A percentile compares a stretch with the other conserved stretches of the same genome.
phyloP scores from a whole-genome alignment of 202 grass and related monocot species.

The Carex sylvatica region DNA sequence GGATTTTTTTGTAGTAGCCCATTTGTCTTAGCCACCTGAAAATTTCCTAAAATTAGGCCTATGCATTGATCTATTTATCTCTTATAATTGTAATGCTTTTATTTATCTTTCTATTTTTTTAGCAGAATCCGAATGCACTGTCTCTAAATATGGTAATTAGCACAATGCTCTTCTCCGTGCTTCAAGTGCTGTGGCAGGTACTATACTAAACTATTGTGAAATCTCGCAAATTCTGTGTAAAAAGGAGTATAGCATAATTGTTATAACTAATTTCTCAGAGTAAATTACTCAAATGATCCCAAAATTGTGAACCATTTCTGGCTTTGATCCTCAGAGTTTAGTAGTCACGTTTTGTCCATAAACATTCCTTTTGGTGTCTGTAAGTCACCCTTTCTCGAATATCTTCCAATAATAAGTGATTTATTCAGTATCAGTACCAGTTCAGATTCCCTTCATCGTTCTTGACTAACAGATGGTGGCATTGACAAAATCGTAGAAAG shows the following conservation, averaged over 20 bases:
- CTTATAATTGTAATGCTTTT: constrained; percentile 31
- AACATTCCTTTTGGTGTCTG: neutral
- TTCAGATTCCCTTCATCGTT: neutral
- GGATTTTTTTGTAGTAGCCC: neutral
- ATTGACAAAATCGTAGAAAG: neutral
- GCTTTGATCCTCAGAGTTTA: neutral
- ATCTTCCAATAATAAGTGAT: constrained; percentile 4
- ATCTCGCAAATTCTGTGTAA: neutral
- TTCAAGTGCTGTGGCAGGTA: constrained; percentile 96
- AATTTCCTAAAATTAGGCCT: neutral
- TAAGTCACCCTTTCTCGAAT: neutral
- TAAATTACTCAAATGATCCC: neutral
- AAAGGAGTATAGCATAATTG: neutral
- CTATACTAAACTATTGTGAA: neutral
- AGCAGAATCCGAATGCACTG: constrained; percentile 63
- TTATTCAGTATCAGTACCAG: neutral
- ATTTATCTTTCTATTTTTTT: neutral
- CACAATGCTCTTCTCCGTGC: constrained; percentile 87
- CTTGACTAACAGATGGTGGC: neutral
- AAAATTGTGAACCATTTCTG: neutral
- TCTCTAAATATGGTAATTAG: constrained; percentile 81
- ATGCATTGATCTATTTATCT: constrained; percentile 4
- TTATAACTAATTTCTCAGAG: neutral
- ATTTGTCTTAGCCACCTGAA: neutral
- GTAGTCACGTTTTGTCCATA: neutral